These are phyloP conservation scores for Hibiscus trionum DNA, from an alignment of 345 rosid species.

Conservation along the genomic window DNA sequence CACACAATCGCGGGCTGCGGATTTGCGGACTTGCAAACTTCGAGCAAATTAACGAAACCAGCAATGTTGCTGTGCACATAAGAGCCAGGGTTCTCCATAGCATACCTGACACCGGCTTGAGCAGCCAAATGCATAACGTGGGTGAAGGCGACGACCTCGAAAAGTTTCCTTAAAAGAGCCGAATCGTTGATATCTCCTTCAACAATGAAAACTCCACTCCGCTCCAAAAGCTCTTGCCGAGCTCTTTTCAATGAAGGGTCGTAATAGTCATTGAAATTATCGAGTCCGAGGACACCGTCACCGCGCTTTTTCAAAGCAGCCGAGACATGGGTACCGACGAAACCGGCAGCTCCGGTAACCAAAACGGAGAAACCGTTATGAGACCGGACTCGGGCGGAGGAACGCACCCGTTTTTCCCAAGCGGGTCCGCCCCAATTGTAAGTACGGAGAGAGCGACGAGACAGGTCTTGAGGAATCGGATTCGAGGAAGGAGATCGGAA, in stretches of 20 bases:
- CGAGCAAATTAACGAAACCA: constrained; percentile 67
- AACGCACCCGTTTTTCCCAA: constrained; percentile 61
- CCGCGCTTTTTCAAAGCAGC: constrained; percentile 76
- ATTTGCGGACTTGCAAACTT: constrained; percentile 65
- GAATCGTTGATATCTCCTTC: constrained; percentile 89
- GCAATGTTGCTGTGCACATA: constrained; percentile 84
- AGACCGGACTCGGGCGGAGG: constrained; percentile 63
- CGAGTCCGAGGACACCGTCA: constrained; percentile 79
- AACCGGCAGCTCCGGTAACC: constrained; percentile 95
- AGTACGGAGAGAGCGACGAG: constrained; percentile 79
- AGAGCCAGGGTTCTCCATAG: constrained; percentile 77
- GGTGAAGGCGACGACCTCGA: constrained; percentile 67
- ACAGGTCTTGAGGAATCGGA: constrained; percentile 48
- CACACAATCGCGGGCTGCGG: constrained; percentile 84
- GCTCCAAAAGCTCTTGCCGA: constrained; percentile 71
- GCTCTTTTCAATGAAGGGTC: constrained; percentile 79
- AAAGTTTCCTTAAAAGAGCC: constrained; percentile 54
- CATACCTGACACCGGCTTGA: constrained; percentile 87
- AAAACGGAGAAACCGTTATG: constrained; percentile 62
- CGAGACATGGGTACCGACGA: constrained; percentile 88
- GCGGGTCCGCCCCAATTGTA: constrained; percentile 67
- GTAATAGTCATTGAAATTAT: constrained; percentile 86
- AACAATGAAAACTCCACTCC: constrained; percentile 67
- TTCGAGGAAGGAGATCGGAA: constrained; percentile 67
- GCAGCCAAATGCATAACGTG: constrained; percentile 97